phyloP scores from a whole-genome alignment of 257 asterid genomes.

The Plantago major region DNA sequence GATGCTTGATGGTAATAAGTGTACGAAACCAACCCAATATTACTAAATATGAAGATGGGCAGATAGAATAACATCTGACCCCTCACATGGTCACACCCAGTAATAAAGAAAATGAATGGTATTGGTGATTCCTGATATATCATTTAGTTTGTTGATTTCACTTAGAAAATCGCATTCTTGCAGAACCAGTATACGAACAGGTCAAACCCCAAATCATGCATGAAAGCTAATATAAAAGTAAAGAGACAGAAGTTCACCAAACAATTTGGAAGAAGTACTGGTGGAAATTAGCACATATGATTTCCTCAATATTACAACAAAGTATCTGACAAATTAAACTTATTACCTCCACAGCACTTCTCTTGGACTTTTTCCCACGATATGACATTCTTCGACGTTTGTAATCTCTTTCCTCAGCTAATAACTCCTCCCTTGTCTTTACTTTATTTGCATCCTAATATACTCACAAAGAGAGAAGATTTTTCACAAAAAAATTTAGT shows the following conservation, averaged over 20 bases:
- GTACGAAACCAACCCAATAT: background rate
- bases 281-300: background rate
- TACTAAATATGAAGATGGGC: background rate
- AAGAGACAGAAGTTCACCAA: background rate
- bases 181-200: background rate
- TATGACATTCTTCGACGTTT: constrained; percentile 93
- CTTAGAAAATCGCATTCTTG: background rate
- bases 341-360: constrained; percentile 60
- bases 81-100: background rate
- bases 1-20: background rate
- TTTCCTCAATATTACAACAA: background rate
- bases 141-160: background rate
- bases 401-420: constrained; percentile 99
- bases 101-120: background rate
- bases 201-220: background rate
- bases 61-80: background rate
- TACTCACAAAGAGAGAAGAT: constrained; percentile 13
- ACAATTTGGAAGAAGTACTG: background rate
- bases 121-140: background rate
- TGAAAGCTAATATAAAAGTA: background rate
- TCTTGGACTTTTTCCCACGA: constrained; percentile 86
- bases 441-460: constrained; percentile 48
- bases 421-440: constrained; percentile 82
- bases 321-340: constrained; percentile 6
- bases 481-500: background rate